Conservation (phyloP, 495 filamentous ascomycete species). For the Trichoderma erinaceum region DNA sequence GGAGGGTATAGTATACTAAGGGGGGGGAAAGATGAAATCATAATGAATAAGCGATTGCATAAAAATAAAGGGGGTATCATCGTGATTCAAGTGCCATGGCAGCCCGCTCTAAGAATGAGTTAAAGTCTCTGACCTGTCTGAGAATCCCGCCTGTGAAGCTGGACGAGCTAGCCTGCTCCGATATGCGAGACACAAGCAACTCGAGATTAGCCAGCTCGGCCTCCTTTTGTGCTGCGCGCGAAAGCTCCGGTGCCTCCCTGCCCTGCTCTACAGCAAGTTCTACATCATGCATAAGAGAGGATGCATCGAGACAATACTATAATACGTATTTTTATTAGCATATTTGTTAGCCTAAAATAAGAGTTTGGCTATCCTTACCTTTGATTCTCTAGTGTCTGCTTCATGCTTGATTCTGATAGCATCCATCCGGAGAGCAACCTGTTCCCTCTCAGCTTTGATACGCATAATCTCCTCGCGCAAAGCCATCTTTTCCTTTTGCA, state of each 20-base stretch:
- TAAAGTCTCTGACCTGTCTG: conserved; percentile 50
- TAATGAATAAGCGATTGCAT: conserved; percentile 11
- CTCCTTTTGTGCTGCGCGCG: conserved; percentile 32
- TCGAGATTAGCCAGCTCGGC: conserved; percentile 41
- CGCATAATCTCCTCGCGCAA: conserved; percentile 58
- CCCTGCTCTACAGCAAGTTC: conserved; percentile 47
- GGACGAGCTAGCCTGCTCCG: conserved; percentile 37
- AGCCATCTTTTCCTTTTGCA: conserved; percentile 59
- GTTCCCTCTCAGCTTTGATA: conserved; percentile 57
- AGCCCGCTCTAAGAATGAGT: conserved; percentile 49
- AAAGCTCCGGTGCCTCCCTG: conserved; percentile 32
- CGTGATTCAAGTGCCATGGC: conserved; percentile 40
- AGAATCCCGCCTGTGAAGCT: conserved; percentile 43
- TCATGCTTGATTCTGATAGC: conserved; percentile 57
- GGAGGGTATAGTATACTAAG: not conserved
- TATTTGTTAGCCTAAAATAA: not conserved
- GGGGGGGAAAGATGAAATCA: not conserved
- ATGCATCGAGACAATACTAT: conserved; percentile 40
- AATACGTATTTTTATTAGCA: conserved; percentile 16
- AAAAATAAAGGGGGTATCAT: conserved; percentile 5
- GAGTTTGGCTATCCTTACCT: conserved; percentile 30
- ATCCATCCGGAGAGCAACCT: conserved; percentile 63
- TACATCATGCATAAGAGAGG: conserved; percentile 49
- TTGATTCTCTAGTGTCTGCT: conserved; percentile 38
- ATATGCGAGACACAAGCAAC: conserved; percentile 41